phyloP scores from a whole-genome alignment of 352 stramenopile genomes.

The Pythium vanterpoolii region DNA sequence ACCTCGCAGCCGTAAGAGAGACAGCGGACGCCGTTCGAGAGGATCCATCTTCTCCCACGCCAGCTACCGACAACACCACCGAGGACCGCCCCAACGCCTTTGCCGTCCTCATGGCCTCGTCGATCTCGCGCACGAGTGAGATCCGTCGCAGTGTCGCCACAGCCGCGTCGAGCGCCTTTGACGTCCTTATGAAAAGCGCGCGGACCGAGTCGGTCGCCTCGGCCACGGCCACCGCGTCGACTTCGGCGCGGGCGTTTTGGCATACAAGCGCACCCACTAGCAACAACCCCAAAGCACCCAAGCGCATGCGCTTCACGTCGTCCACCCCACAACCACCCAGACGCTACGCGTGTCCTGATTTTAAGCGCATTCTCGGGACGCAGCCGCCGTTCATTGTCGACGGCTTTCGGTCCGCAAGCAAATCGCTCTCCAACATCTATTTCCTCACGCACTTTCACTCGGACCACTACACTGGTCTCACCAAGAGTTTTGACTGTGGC shows the following conservation, averaged over 20 bases:
- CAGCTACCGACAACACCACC: not conserved
- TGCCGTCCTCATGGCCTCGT: conserved; percentile 51
- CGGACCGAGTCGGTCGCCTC: conserved; percentile 46
- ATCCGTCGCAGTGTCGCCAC: not conserved
- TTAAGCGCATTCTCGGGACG: conserved; percentile 76
- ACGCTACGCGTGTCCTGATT: conserved; percentile 53
- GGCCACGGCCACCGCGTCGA: conserved; percentile 11
- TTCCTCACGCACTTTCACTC: conserved; percentile 98
- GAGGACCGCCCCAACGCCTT: conserved; percentile 38
- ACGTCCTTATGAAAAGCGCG: conserved; percentile 79
- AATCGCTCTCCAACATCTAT: conserved; percentile 82
- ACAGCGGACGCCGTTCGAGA: not conserved
- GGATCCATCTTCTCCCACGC: not conserved
- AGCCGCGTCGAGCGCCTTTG: conserved; percentile 61
- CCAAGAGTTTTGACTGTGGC: conserved; percentile 85
- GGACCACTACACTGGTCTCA: conserved; percentile 95
- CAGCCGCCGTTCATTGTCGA: conserved; percentile 85
- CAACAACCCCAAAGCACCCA: conserved; percentile 13
- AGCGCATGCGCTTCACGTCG: conserved; percentile 11
- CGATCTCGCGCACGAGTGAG: conserved; percentile 1
- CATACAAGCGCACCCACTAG: conserved; percentile 6
- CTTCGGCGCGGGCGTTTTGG: conserved; percentile 21
- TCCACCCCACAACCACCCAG: not conserved
- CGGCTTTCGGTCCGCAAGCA: conserved; percentile 80
- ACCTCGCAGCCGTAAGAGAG: conserved; percentile 27